A percentile compares a stretch with the other conserved stretches of the same genome.
These are phyloP conservation scores for Ustilago xerochloae DNA, from an alignment of 1,284 basidiomycete genomes.

Conservation along the genomic window DNA sequence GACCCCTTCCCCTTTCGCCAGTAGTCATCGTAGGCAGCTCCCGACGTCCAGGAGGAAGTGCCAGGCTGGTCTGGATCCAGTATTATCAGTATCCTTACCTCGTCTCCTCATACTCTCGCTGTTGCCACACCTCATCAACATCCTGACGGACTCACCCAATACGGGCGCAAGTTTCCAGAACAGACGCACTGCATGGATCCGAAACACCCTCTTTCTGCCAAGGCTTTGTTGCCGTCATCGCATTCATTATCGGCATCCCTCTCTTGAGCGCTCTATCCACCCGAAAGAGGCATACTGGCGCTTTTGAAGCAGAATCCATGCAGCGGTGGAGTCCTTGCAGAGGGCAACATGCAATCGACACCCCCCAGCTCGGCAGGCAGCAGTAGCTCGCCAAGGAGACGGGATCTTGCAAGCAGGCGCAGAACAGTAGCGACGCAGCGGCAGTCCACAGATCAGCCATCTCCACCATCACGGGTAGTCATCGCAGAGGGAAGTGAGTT, in stretches of 20 bases:
- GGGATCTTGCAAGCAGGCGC: constrained; percentile 7
- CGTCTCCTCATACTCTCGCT: too few species aligned
- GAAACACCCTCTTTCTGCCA: too few species aligned
- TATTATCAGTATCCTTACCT: too few species aligned
- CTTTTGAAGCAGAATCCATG: neutral
- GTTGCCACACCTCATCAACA: too few species aligned
- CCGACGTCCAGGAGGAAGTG: too few species aligned
- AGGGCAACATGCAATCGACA: constrained; percentile 6
- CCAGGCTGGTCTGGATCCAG: too few species aligned
- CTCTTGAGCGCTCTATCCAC: neutral
- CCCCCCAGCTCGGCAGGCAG: neutral
- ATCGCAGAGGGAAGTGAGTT: constrained; percentile 39
- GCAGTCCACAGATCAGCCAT: neutral
- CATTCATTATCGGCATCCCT: too few species aligned
- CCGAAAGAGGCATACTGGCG: neutral
- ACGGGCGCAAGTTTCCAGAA: too few species aligned
- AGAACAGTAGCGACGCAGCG: constrained; percentile 2
- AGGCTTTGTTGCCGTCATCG: neutral
- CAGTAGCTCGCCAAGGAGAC: constrained; percentile 6
- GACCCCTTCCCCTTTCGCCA: too few species aligned
- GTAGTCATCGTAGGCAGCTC: too few species aligned
- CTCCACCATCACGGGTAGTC: constrained; percentile 17
- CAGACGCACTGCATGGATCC: neutral
- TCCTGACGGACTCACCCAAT: too few species aligned
- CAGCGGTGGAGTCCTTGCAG: neutral